Evolutionary conservation across 768 basidiomycete species (phyloP).

Genomic region (Tephrocybe sp.): DNA sequence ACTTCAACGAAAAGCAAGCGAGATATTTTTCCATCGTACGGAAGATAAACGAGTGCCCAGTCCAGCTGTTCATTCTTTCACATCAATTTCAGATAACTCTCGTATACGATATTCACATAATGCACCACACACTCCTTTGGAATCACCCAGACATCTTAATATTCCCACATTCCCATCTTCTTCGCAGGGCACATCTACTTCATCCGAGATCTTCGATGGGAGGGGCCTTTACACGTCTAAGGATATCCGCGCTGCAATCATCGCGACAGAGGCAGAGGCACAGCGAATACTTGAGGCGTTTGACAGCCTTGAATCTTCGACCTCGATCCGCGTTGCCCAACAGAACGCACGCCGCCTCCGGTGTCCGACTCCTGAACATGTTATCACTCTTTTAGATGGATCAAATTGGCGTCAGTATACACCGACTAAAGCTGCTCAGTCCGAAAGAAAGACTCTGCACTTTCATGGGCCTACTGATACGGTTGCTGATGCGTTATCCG

Average conservation of each 20-base stretch:
- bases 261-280: slow-evolving; percentile 61
- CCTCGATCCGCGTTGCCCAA: slow-evolving; percentile 45
- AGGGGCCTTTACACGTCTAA: slow-evolving; percentile 48
- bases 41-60: slow-evolving; percentile 20
- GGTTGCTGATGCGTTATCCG: slow-evolving; percentile 36
- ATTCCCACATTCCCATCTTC: slow-evolving; percentile 22
- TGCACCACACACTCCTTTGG: slow-evolving; percentile 8
- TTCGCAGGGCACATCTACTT: slow-evolving; percentile 19
- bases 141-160: slow-evolving; percentile 11
- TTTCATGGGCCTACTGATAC: slow-evolving; percentile 15
- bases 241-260: slow-evolving; percentile 60
- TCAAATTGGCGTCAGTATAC: slow-evolving; percentile 31
- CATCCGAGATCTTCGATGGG: slow-evolving; percentile 47
- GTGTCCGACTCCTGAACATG: slow-evolving; percentile 25
- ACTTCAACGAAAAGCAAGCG: slow-evolving; percentile 30
- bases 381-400: slow-evolving; percentile 28
- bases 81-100: slow-evolving; percentile 16
- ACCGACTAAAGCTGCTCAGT: slow-evolving; percentile 16
- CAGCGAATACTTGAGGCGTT: slow-evolving; percentile 65
- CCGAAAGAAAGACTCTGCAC: slow-evolving; percentile 8
- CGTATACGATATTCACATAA: slow-evolving; percentile 7
- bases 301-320: slow-evolving; percentile 58
- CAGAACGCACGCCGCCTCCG: slow-evolving; percentile 35
- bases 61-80: slow-evolving; percentile 17
- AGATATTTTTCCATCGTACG: slow-evolving; percentile 25